Conservation (phyloP, 2,329 filamentous ascomycete species). For the Xylaria sp. region DNA sequence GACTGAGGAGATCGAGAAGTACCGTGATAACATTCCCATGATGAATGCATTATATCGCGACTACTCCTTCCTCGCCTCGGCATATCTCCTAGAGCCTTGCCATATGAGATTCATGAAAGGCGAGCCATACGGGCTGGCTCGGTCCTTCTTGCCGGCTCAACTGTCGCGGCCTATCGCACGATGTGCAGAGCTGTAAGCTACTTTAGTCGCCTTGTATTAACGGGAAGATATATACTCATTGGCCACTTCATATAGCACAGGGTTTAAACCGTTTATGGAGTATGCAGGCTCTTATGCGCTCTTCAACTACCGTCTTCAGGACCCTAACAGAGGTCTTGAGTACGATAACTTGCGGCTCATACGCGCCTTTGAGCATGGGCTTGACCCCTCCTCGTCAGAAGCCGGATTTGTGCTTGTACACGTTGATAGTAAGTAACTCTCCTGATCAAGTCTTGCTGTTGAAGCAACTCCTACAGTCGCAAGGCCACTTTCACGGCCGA, state of each 20-base stretch:
- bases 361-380: constrained; percentile 89
- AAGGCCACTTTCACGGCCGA: not conserved
- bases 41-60: constrained; percentile 91
- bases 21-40: constrained; percentile 76
- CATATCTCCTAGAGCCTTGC: constrained; percentile 91
- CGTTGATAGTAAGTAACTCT: constrained; percentile 70
- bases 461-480: not conserved
- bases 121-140: constrained; percentile 80
- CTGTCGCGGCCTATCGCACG: constrained; percentile 85
- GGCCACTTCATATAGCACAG: constrained; percentile 57
- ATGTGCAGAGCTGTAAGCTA: constrained; percentile 84
- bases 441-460: too few relatives aligned
- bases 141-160: constrained; percentile 76
- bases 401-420: constrained; percentile 97
- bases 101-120: constrained; percentile 78
- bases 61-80: constrained; percentile 90
- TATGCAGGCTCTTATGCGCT: constrained; percentile 77
- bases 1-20: constrained; percentile 76
- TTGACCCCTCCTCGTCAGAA: constrained; percentile 88
- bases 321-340: constrained; percentile 66
- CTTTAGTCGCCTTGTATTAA: constrained; percentile 5
- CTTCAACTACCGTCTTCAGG: constrained; percentile 73
- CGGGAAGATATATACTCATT: not conserved
- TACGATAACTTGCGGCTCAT: constrained; percentile 82
- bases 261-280: constrained; percentile 94